These are phyloP conservation scores for Oryza longistaminata DNA, from an alignment of 176 grass and related monocot genomes.

Conservation along the genomic window DNA sequence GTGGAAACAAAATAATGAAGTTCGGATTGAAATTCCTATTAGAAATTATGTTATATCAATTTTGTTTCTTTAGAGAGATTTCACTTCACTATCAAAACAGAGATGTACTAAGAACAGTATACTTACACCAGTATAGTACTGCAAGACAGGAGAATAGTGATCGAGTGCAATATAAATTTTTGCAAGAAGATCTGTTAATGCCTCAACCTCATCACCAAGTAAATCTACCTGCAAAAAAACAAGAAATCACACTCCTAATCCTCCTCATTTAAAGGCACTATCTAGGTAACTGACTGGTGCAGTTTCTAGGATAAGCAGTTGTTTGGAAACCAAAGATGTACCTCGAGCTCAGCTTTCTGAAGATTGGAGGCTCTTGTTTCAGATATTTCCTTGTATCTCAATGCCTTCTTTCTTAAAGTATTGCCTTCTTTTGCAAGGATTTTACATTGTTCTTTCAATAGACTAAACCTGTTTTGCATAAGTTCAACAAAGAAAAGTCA, in stretches of 20 bases:
- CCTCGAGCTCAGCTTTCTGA: constrained; percentile 73
- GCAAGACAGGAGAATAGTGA: constrained; percentile 74
- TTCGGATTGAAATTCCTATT: neutral
- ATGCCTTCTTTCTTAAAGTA: constrained; percentile 46
- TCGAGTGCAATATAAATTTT: constrained; percentile 72
- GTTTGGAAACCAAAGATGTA: constrained; percentile 30
- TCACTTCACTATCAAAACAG: neutral
- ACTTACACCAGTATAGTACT: constrained; percentile 70
- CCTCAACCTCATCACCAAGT: constrained; percentile 75
- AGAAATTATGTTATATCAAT: neutral
- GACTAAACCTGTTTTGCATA: constrained; percentile 46
- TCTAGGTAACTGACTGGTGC: neutral
- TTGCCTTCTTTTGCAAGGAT: constrained; percentile 44
- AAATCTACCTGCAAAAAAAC: constrained; percentile 63
- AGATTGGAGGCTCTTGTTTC: constrained; percentile 62
- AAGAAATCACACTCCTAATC: neutral
- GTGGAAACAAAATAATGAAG: neutral
- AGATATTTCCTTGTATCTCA: constrained; percentile 64
- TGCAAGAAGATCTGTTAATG: constrained; percentile 63
- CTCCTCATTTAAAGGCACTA: neutral
- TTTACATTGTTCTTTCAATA: constrained; percentile 55
- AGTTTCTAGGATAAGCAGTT: constrained; percentile 9
- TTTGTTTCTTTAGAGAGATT: neutral
- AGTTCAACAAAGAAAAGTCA: neutral
- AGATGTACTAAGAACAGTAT: neutral